These are phyloP conservation scores for Primulina tabacum DNA, from an alignment of 257 asterid species.

Conservation along the genomic window DNA sequence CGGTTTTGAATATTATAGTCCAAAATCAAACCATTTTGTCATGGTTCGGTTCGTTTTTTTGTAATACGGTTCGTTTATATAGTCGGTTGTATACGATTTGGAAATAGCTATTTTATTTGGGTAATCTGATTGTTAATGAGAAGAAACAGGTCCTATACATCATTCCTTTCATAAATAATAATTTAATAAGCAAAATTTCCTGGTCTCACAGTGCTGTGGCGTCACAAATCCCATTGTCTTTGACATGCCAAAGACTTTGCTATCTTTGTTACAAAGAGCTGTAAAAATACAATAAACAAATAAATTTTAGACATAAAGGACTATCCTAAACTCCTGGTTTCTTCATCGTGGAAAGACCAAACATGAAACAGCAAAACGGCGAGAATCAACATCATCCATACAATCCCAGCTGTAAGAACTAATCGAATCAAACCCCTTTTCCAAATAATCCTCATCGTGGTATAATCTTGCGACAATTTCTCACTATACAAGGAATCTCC, in stretches of 20 bases:
- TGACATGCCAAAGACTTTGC: conserved; percentile 69
- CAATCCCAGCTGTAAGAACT: conserved; percentile 21
- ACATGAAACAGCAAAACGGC: conserved; percentile 19
- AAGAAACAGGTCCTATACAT: neutral
- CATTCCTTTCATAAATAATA: neutral
- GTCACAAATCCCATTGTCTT: conserved; percentile 78
- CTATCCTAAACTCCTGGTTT: neutral
- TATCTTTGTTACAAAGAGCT: conserved; percentile 91
- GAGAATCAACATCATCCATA: conserved; percentile 23
- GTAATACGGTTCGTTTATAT: too few species aligned
- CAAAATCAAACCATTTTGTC: too few species aligned
- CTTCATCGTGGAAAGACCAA: conserved; percentile 11
- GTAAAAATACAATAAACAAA: conserved; percentile 31
- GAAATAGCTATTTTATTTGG: conserved; percentile 70
- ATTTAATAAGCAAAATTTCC: neutral
- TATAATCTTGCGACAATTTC: conserved; percentile 9
- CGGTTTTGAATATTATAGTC: too few species aligned
- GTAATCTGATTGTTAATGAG: conserved; percentile 33
- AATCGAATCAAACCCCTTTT: conserved; percentile 24
- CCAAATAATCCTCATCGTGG: conserved; percentile 19
- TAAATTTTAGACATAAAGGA: neutral
- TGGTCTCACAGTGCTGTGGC: too few species aligned
- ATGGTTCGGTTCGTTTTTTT: too few species aligned
- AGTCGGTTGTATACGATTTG: too few species aligned
- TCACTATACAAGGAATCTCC: conserved; percentile 5